Base-by-base conservation (phyloP, 306 rosid genomes). In the Medicago ruthenica region DNA sequence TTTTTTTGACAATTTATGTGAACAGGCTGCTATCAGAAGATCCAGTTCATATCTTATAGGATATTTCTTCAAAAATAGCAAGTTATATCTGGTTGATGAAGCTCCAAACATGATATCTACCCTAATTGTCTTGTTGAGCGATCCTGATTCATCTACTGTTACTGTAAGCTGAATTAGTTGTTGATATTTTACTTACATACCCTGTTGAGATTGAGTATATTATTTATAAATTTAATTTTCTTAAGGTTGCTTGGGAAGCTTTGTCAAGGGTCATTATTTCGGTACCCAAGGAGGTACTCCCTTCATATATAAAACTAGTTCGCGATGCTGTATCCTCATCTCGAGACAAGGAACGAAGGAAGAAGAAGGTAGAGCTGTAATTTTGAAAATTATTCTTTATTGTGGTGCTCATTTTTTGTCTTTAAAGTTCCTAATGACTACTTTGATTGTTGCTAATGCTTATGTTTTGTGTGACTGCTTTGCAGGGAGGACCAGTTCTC, bases 261-360 rank as follows among this genome's bases (percentile, higher is more conserved):
- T 83, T 95, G 86, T 89, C 97, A 12, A 89, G 90, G 73, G 97
- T 95, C 77, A 84, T 92, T 72, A 74, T 76, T 80, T 92, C 97
- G 16, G 86, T 89, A 34, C 93, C 99, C 22, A 95, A 95, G 89
- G 99, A 92, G 80, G 80, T 88, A 18, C 96, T 95, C 76, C 97
- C 97, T 67, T 89, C 99, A 0, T 90, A 95, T 82, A 83, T 92
- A 48, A 95, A 95, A 87, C 78, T 92, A 48, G 99, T 92, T 48
- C 93, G 97, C 36, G 99, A 95, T 89, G 97, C 99, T 80, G 97
- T 95, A 34, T 95, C 99, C 69, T 89, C 97, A 12, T 87, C 99
- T 34, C 85, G 97, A 71, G 99, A 95, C 58, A 95, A 92, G 75
- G 99, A 92, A 83, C 90, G 97, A 8, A 90, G 99, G 87, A 95